Evolutionary conservation across 352 stramenopile genomes (phyloP), one percentile per base, ranked within the genome.

Genomic region (Pythium periplocum): DNA sequence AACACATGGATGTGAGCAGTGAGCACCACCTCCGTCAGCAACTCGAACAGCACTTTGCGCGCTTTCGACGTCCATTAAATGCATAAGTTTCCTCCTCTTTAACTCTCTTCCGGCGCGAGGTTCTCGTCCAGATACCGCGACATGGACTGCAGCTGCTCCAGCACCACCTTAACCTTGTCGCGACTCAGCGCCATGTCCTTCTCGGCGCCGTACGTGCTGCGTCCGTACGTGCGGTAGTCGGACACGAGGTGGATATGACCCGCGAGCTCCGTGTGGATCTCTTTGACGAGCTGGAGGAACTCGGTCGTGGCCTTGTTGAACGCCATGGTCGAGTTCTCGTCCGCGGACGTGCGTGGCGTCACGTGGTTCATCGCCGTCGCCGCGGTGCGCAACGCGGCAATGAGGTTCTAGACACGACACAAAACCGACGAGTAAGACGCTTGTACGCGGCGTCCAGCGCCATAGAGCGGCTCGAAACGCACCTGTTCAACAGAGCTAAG

Each of bases 231-330:
- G 48, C 83, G 83, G 60, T 94, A 94, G 65, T 94, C 79, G 47
- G 79, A 86, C 35, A 94, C 83, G 12, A 94, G 59, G 65, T 94
- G 83, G 56, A 91, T 87, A 61, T 94, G 80, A 62, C 73, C 76
- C 11, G 81, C 83, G 17, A 94, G 69, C 55, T 94, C 83, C 5
- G 74, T 72, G 69, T 94, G 83, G 55, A 94, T 87, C 59, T 90
- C 79, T 51, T 86, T 78, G n/a, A 94, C 73, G 44, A 92, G 75
- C 68, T 92, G 83, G 53, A 94, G 64, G 62, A 94, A 94, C 57
- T 92, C 81, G 42, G 78, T 90, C 56, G 81, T 87, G 26, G 83
- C 60, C 49, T 72, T 68, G 60, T 85, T 89, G 60, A 94, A 94
- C 36, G 78, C 74, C 51, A 83, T 76, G 10, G 68, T 83, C 38